Evolutionary conservation across 352 stramenopile species (phyloP).

Genomic region (Pythium pyrilobum): DNA sequence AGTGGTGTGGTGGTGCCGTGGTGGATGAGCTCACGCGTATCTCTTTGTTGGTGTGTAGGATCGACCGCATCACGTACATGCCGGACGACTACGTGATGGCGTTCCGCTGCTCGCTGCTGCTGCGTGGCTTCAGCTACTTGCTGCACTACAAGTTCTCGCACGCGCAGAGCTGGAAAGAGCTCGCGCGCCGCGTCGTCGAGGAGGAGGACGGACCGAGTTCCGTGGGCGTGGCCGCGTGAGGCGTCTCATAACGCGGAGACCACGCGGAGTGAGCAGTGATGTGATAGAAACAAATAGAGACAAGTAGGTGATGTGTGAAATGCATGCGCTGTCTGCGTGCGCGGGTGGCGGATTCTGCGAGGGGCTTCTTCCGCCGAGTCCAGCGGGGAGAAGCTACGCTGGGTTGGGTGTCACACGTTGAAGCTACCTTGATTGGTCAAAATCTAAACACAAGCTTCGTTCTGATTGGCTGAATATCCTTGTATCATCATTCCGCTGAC

Average conservation of each 20-base stretch:
- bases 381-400: too few relatives aligned
- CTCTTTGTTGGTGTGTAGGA: conserved; percentile 24
- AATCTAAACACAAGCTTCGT: too few relatives aligned
- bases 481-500: too few relatives aligned
- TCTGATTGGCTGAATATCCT: too few relatives aligned
- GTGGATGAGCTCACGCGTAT: background rate
- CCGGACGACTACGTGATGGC: conserved; percentile 87
- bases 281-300: conserved; percentile 1
- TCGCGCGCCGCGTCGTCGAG: conserved; percentile 57
- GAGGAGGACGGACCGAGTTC: conserved; percentile 26
- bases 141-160: conserved; percentile 86
- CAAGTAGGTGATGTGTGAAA: too few relatives aligned
- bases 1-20: background rate
- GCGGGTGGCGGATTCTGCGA: too few relatives aligned
- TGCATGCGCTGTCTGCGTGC: too few relatives aligned
- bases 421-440: too few relatives aligned
- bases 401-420: too few relatives aligned
- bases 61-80: conserved; percentile 77
- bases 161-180: conserved; percentile 68
- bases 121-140: conserved; percentile 82
- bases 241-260: too few relatives aligned
- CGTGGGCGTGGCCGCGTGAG: background rate
- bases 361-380: too few relatives aligned
- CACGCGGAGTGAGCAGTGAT: background rate
- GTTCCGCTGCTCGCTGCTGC: conserved; percentile 76